Evolutionary conservation across 1,284 basidiomycete species (phyloP).

Genomic region (Melanopsichium pennsylvanicum): DNA sequence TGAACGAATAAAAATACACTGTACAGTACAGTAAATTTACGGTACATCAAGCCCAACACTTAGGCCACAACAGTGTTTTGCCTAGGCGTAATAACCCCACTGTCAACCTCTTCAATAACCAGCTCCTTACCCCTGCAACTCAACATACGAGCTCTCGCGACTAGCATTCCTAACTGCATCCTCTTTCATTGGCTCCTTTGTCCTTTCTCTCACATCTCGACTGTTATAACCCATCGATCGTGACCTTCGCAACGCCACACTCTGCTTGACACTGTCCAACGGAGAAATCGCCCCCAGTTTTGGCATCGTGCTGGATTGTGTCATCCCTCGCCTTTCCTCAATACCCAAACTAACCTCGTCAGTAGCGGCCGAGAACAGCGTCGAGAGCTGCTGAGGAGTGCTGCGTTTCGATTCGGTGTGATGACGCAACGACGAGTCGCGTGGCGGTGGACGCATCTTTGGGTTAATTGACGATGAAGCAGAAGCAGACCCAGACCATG

Average conservation of each 20-base stretch:
- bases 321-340: neutral
- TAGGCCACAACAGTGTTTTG: no score
- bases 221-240: conserved; percentile 16
- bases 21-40: no score
- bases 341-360: no score
- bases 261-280: conserved; percentile 12
- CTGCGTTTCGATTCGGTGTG: neutral
- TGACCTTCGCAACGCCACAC: conserved; percentile 7
- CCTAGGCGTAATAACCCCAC: conserved; percentile 7
- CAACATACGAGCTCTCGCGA: neutral
- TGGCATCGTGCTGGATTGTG: conserved; percentile 12
- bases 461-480: no score
- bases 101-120: conserved; percentile 14
- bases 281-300: conserved; percentile 11
- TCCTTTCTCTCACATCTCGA: conserved; percentile 9
- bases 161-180: conserved; percentile 6
- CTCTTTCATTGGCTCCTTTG: conserved; percentile 15
- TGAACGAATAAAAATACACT: no score
- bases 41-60: no score
- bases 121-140: neutral
- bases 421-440: conserved; percentile 23
- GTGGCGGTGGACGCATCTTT: conserved; percentile 7
- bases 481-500: no score
- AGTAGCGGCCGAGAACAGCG: neutral
- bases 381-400: neutral